Base-by-base conservation (phyloP, 352 stramenopile genomes). In the Globisporangium orthogonon region DNA sequence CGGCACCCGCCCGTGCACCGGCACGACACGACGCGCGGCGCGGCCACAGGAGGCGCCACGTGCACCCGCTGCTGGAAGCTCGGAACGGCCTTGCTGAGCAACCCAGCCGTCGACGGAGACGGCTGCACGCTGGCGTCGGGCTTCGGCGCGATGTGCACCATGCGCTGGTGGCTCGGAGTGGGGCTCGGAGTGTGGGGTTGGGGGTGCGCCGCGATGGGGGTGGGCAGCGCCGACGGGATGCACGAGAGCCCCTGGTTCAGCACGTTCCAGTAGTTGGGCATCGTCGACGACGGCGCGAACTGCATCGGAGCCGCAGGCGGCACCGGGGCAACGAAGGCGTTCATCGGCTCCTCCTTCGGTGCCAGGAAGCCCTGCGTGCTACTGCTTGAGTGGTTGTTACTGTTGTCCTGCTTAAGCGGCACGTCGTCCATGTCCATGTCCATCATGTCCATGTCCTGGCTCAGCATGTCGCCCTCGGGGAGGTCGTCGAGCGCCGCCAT, bases 231-330 rank as follows among this genome's bases (percentile, higher is more conserved):
- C 0, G 65, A 45, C 14, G 70, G 66, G 1, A 69, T 61, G 14
- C 23, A 31, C 6, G 57, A 62, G 17, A 87, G 66, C 0, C 73
- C 78, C 49, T 93, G 76, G 61, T 90, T 90, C 54, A 93, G 52
- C 43, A 93, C 81, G 64, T 91, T 90, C 83, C 83, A 93, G 58
- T 93, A 93, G 66, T 91, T 89, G 4, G 83, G 83, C 68, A 89
- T 78, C 7, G 83, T 82, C 23, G 83, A 89, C 37, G 79, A 71
- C 18, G 83, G 71, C 2, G 75, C 71, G 58, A 86, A 91, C 60
- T 86, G 77, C 66, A 66, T 70, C 4, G 66, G 55, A 11, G 56
- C 33, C 3, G 62, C 49, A 3, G 61, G n/a, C 18, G 47, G 3
- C 49, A 17, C 3, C 29, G 61, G 37, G 15, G 52, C 40, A 54